Conservation (phyloP, 257 asterid genomes). For the Ophiorrhiza pumila region DNA sequence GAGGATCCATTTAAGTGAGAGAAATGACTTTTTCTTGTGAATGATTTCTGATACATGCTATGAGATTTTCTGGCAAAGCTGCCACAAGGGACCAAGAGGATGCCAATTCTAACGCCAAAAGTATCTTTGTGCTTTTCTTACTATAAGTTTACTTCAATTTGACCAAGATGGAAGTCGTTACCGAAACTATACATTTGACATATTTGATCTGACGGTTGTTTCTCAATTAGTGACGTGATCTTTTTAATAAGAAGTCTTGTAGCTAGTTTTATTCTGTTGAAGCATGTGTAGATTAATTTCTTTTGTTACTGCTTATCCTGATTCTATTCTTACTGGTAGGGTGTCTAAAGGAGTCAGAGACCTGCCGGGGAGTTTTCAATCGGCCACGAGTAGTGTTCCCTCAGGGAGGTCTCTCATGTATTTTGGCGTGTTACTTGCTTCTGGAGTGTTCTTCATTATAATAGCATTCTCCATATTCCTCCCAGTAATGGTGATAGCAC, state of each 20-base stretch:
- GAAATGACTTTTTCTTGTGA: too few relatives aligned
- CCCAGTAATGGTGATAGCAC: conserved; percentile 85
- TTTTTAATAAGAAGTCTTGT: neutral
- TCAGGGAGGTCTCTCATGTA: conserved; percentile 73
- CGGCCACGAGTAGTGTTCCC: conserved; percentile 66
- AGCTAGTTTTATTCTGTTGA: neutral
- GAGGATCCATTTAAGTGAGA: too few relatives aligned
- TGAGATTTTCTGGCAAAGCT: neutral
- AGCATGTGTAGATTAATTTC: neutral
- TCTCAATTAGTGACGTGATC: neutral
- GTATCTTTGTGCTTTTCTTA: neutral
- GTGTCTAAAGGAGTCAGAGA: conserved; percentile 71
- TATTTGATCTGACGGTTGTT: neutral
- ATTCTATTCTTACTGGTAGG: conserved; percentile 27
- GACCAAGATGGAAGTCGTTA: neutral
- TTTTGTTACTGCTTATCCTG: neutral
- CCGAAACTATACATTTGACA: neutral
- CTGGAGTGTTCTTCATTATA: conserved; percentile 77
- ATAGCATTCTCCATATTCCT: conserved; percentile 80
- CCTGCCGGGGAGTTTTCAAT: conserved; percentile 71
- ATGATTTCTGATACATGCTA: neutral
- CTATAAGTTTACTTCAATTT: neutral
- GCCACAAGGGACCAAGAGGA: neutral
- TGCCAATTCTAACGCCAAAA: neutral
- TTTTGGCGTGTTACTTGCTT: conserved; percentile 63